phyloP scores from a whole-genome alignment of 495 filamentous ascomycete species.

The Xylaria scruposa region DNA sequence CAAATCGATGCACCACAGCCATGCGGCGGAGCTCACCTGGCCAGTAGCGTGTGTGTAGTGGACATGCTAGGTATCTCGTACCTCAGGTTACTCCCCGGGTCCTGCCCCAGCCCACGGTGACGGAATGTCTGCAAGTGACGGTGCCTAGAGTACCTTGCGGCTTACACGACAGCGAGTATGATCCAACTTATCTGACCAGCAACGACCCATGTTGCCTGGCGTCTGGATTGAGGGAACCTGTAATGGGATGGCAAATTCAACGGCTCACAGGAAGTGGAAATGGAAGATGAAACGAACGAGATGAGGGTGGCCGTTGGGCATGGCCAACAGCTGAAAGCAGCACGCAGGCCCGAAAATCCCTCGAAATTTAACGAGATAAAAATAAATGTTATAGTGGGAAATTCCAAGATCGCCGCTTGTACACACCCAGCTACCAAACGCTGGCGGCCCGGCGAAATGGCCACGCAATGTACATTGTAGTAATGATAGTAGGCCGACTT shows the following conservation, averaged over 20 bases:
- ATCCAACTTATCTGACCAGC: neutral
- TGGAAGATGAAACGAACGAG: constrained; percentile 26
- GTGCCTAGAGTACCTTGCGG: too few species aligned
- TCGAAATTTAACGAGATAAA: constrained; percentile 27
- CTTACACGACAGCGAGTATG: too few species aligned
- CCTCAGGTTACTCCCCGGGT: neutral
- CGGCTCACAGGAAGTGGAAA: neutral
- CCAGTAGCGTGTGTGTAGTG: constrained; percentile 3
- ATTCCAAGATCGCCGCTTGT: constrained; percentile 12
- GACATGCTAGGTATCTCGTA: neutral
- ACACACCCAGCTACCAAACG: constrained; percentile 9
- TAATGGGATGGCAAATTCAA: constrained; percentile 6
- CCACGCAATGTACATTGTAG: constrained; percentile 8
- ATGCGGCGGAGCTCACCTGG: constrained; percentile 34
- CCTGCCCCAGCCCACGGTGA: constrained; percentile 7
- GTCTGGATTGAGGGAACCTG: constrained; percentile 14
- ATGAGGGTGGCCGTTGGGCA: constrained; percentile 25
- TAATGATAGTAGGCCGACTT: constrained; percentile 17
- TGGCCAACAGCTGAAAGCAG: constrained; percentile 25
- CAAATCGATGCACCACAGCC: constrained; percentile 35
- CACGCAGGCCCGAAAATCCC: constrained; percentile 16
- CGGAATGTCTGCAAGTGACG: neutral
- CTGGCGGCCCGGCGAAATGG: constrained; percentile 18
- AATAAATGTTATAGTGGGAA: constrained; percentile 28
- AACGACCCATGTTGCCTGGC: neutral